Base-by-base conservation (phyloP, 495 filamentous ascomycete species). In the Penicillium macrosclerotiorum region DNA sequence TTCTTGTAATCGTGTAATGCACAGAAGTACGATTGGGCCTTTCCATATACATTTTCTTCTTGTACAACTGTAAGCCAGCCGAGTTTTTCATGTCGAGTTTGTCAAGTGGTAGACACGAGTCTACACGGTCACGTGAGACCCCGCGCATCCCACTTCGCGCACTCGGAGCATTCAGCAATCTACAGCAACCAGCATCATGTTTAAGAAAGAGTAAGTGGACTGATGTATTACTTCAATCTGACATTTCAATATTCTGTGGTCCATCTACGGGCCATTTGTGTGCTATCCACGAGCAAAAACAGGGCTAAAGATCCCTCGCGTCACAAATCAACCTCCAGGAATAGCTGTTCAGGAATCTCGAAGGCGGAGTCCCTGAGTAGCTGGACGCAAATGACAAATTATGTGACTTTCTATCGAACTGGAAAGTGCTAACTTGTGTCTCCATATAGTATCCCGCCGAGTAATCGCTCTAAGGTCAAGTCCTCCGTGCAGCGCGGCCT, bases 381-480 rank as follows among this genome's bases (percentile, higher is more conserved):
- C n/a, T n/a, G n/a, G n/a, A n/a, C n/a, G n/a, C n/a, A n/a, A n/a
- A n/a, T n/a, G n/a, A n/a, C n/a, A n/a, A n/a, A n/a, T n/a, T n/a
- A n/a, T n/a, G n/a, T n/a, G n/a, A n/a, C n/a, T n/a, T n/a, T n/a
- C n/a, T n/a, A n/a, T n/a, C n/a, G n/a, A n/a, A n/a, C n/a, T n/a
- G n/a, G n/a, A n/a, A n/a, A n/a, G n/a, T 5, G 52, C 48, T 65
- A 46, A 58, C 23, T 23, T 25, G 16, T 32, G 17, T 35, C 14
- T n/a, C 4, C 47, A 4, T 23, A 32, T 61, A 92, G 86, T 45
- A 82, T 96, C 64, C 75, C 82, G 57, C 68, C 84, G 7, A 83
- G 84, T 42, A 82, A 87, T 42, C 93, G 92, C 68, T 87, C 89
- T 49, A 98, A 97, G 78, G 89, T 98, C 68, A 98, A 97, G 71